Percentiles rank a stretch among this genome's conserved stretches.
These are phyloP conservation scores for Albophoma yamanashiensis DNA, from an alignment of 2,329 filamentous ascomycete species.

Conservation along the genomic window DNA sequence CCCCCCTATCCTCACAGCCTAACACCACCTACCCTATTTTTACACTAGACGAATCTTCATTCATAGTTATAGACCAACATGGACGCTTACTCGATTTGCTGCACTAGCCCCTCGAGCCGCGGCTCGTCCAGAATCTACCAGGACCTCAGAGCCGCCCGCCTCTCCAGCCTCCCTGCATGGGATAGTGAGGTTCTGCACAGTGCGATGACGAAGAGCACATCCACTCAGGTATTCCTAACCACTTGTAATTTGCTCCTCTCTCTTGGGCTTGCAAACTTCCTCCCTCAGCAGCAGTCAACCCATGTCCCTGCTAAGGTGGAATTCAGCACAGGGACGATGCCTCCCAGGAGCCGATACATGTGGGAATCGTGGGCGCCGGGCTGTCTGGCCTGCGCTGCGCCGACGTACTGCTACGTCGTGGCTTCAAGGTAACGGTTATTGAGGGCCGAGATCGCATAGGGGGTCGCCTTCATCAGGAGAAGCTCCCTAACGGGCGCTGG, in stretches of 20 bases:
- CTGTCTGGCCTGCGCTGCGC: slow-evolving; percentile 62
- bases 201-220: slow-evolving; percentile 18
- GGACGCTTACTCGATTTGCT: slow-evolving; percentile 43
- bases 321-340: slow-evolving; percentile 9
- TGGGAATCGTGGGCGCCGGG: slow-evolving; percentile 61
- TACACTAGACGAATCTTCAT: neutral
- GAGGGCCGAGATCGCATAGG: slow-evolving; percentile 59
- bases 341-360: slow-evolving; percentile 30
- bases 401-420: slow-evolving; percentile 53
- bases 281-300: neutral
- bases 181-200: slow-evolving; percentile 17
- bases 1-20: neutral
- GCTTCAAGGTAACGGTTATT: slow-evolving; percentile 57
- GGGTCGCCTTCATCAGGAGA: slow-evolving; percentile 47
- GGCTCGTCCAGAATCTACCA: slow-evolving; percentile 37
- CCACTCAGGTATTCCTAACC: slow-evolving; percentile 23
- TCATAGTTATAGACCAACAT: slow-evolving; percentile 16
- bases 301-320: slow-evolving; percentile 9
- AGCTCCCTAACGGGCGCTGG: slow-evolving; percentile 33
- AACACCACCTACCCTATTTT: neutral
- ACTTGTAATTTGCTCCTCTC: neutral
- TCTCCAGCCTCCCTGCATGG: slow-evolving; percentile 22
- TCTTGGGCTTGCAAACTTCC: neutral
- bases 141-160: slow-evolving; percentile 32
- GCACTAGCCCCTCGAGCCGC: slow-evolving; percentile 30